Evolutionary conservation across 2,329 filamentous ascomycete species (phyloP).

Genomic region (Cucurbitaria berberidis): DNA sequence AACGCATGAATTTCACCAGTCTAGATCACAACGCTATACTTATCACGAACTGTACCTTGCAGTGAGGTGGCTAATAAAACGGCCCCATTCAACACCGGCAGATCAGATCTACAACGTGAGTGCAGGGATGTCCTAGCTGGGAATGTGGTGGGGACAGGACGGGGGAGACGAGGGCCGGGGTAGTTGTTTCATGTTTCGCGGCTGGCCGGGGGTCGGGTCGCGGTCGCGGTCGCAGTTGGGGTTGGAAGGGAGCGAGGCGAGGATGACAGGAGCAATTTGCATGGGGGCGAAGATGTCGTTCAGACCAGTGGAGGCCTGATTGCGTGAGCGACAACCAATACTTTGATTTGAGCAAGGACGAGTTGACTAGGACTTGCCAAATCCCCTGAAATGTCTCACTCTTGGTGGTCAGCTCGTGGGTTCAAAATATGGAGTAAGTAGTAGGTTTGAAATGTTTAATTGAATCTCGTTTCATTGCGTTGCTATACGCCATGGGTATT

Average conservation of each 20-base stretch:
- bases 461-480: neutral
- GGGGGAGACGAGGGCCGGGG: no score
- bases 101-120: neutral
- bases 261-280: neutral
- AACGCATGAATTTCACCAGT: constrained; percentile 3
- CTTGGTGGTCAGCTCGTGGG: neutral
- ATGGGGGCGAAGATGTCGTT: no score
- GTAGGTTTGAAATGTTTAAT: neutral
- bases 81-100: neutral
- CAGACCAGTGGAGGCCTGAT: no score
- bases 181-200: neutral
- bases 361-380: no score
- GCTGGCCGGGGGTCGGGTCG: neutral
- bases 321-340: no score
- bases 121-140: neutral
- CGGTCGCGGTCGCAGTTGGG: neutral
- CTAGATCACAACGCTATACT: neutral
- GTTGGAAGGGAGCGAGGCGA: neutral
- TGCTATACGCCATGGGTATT: neutral
- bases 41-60: no score
- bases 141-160: neutral
- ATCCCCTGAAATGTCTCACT: no score
- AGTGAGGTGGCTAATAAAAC: neutral
- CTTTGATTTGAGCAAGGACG: no score
- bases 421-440: neutral